Evolutionary conservation across 2,329 filamentous ascomycete species (phyloP).

Genomic region (Pseudogymnoascus sp.): DNA sequence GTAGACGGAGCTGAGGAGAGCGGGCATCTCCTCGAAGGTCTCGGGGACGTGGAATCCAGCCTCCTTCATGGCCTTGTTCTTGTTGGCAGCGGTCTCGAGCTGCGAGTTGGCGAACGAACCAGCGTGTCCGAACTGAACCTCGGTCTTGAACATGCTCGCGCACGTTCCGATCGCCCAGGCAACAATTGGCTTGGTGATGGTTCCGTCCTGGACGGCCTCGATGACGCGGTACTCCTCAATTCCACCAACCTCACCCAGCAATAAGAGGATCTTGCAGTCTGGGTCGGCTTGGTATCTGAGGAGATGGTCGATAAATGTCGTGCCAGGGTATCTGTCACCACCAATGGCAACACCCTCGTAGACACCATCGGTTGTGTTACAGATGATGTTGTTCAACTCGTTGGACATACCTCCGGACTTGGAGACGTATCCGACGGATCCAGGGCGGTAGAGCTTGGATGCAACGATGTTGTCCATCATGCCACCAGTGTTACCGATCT

Average conservation of each 20-base stretch:
- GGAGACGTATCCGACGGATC: constrained; percentile 97
- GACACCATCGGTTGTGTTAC: constrained; percentile 93
- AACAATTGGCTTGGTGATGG: constrained; percentile 96
- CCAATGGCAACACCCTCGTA: constrained; percentile 99
- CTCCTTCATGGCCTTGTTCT: constrained; percentile 96
- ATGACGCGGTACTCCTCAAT: constrained; percentile 99
- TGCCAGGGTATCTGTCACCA: constrained; percentile 97
- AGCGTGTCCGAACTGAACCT: constrained; percentile 98
- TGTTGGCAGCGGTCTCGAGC: constrained; percentile 90
- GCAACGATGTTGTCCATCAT: constrained; percentile 99
- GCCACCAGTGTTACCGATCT: constrained; percentile 99
- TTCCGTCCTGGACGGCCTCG: constrained; percentile 87
- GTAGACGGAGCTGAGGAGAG: constrained; percentile 72
- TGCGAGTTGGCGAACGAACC: constrained; percentile 98
- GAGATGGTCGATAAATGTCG: constrained; percentile 98
- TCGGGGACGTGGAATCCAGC: constrained; percentile 91
- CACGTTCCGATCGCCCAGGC: constrained; percentile 99
- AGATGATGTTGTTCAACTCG: constrained; percentile 99
- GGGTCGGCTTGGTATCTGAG: constrained; percentile 94
- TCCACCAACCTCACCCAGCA: constrained; percentile 97
- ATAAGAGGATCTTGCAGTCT: constrained; percentile 91
- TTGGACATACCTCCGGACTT: constrained; percentile 99
- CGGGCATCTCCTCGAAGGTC: constrained; percentile 93
- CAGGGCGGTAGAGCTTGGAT: constrained; percentile 99
- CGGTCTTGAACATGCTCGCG: constrained; percentile 99